Conservation (phyloP, 129 eudicot species). For the Cynara cardunculus region DNA sequence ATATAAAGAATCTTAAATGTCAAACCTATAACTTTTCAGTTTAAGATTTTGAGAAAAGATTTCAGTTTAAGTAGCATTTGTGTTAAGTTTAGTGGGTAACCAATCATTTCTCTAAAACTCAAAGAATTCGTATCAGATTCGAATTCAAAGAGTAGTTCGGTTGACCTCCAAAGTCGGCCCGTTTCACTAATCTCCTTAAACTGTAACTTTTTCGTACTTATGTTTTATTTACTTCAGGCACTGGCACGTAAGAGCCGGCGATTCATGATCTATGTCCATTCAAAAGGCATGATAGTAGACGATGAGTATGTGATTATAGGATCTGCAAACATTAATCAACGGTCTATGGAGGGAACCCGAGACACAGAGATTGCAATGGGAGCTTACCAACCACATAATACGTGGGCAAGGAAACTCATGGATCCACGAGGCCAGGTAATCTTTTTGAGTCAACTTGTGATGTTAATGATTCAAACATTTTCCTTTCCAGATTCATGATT, state of each 20-base stretch:
- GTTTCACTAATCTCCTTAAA: background rate
- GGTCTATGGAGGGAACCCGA: constrained; percentile 91
- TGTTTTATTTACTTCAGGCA: constrained; percentile 43
- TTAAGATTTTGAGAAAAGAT: background rate
- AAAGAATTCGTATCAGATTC: background rate
- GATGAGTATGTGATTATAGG: constrained; percentile 87
- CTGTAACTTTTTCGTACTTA: background rate
- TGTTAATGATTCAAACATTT: background rate
- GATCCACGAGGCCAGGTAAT: constrained; percentile 83
- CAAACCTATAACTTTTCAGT: constrained; percentile 1
- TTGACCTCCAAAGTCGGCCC: background rate
- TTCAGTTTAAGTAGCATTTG: background rate
- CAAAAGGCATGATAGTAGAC: constrained; percentile 97
- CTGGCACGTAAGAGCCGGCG: constrained; percentile 58
- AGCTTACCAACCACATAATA: constrained; percentile 87
- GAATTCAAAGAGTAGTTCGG: background rate
- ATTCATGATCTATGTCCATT: constrained; percentile 95
- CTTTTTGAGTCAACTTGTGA: background rate
- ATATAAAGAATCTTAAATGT: background rate
- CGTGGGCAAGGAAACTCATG: constrained; percentile 64
- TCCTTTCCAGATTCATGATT: background rate
- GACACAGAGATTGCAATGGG: constrained; percentile 99
- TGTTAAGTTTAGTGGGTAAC: background rate
- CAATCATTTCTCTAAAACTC: background rate
- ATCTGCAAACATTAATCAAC: constrained; percentile 89